A percentile compares a stretch with the other conserved stretches of the same genome.
Conservation (phyloP, 768 basidiomycete species). For the Megacollybia marginata region DNA sequence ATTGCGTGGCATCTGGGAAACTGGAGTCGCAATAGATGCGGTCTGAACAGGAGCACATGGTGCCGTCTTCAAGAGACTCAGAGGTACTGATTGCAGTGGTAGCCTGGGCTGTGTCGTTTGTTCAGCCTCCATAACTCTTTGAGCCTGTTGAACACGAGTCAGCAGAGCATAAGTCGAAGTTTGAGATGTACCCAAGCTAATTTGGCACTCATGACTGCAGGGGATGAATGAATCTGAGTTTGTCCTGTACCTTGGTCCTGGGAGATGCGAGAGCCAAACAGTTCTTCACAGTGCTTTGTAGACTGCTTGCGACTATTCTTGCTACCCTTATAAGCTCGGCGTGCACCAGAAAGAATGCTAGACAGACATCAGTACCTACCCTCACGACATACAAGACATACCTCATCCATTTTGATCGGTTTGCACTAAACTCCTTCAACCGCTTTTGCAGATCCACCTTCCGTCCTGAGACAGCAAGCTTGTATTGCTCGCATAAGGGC, state of each 20-base stretch:
- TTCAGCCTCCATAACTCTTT: neutral
- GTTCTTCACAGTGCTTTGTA: neutral
- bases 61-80: no score
- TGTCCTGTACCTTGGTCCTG: neutral
- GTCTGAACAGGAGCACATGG: no score
- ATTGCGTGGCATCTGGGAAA: no score
- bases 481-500: neutral
- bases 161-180: neutral
- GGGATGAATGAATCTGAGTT: neutral
- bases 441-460: conserved; percentile 2
- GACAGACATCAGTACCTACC: neutral
- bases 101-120: no score
- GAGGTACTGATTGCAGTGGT: neutral
- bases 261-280: neutral
- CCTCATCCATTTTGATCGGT: conserved; percentile 8
- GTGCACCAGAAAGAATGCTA: neutral
- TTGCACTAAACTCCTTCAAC: conserved; percentile 8
- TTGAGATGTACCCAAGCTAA: neutral
- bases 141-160: neutral
- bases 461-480: conserved; percentile 4
- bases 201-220: neutral
- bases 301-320: neutral
- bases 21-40: no score
- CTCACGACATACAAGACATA: neutral
- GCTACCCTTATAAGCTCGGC: neutral